Percentiles rank a stretch among this genome's conserved stretches.
These are phyloP conservation scores for Trichoderma pleuroti DNA, from an alignment of 2,329 filamentous ascomycete species.

Conservation along the genomic window DNA sequence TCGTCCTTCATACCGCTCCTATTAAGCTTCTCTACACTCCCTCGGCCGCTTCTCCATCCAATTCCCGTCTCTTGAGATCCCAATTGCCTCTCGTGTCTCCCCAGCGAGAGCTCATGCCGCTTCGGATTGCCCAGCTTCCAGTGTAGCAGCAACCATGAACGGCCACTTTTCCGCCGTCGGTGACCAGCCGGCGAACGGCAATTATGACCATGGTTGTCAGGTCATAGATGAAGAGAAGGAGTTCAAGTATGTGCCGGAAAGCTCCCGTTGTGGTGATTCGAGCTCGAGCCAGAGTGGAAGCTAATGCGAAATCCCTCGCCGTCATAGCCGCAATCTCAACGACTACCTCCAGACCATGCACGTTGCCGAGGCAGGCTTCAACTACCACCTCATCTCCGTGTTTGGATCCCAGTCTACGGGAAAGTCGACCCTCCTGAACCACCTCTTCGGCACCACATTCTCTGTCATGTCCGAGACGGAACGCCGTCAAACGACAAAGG, in stretches of 20 bases:
- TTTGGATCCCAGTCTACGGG: conserved; percentile 98
- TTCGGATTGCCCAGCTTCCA: conserved; percentile 9
- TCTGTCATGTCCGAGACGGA: conserved; percentile 97
- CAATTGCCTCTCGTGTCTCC: background rate
- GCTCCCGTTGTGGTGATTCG: background rate
- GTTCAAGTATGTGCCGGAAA: conserved; percentile 71
- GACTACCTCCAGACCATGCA: conserved; percentile 77
- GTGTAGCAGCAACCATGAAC: conserved; percentile 56
- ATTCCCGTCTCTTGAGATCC: background rate
- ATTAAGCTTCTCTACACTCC: background rate
- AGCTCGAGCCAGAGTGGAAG: background rate
- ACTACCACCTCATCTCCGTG: conserved; percentile 98
- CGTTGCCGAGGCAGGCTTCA: conserved; percentile 87
- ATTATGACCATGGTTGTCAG: conserved; percentile 92
- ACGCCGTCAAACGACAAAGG: conserved; percentile 94
- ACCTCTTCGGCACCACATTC: conserved; percentile 93
- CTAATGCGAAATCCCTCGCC: conserved; percentile 20
- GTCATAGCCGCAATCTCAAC: conserved; percentile 66
- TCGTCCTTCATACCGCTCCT: conserved; percentile 3
- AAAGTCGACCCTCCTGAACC: conserved; percentile 94
- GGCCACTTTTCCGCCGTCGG: conserved; percentile 75
- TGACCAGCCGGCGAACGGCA: conserved; percentile 58
- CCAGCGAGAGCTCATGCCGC: conserved; percentile 14
- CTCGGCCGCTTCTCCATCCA: background rate
- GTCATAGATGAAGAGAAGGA: conserved; percentile 89